Evolutionary conservation across 306 rosid species (phyloP).

Genomic region (cucumber (Cucumis sativus)): DNA sequence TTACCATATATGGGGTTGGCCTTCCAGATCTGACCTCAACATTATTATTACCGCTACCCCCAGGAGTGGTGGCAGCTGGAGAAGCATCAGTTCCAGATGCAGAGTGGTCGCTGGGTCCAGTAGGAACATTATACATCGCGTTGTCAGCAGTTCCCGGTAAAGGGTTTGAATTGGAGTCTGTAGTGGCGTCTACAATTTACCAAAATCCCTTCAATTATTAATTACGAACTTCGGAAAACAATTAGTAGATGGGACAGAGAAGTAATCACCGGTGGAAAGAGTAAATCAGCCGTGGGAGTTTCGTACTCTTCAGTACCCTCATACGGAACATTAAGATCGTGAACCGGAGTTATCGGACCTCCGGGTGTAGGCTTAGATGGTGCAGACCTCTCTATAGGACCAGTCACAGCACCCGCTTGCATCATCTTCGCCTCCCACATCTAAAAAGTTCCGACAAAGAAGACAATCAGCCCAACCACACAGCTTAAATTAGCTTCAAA

Average conservation of each 20-base stretch:
- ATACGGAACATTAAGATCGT: conserved; percentile 94
- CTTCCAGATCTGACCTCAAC: conserved; percentile 65
- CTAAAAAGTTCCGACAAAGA: conserved; percentile 23
- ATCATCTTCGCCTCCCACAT: conserved; percentile 91
- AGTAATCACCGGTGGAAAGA: conserved; percentile 88
- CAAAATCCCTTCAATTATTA: conserved; percentile 9
- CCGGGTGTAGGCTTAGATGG: conserved; percentile 59
- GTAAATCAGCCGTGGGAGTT: conserved; percentile 94
- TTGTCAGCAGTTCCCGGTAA: conserved; percentile 68
- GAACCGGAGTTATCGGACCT: conserved; percentile 81
- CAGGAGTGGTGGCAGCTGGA: conserved; percentile 27
- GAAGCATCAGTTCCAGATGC: conserved; percentile 56
- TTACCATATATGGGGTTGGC: conserved; percentile 68
- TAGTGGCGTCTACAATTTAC: conserved; percentile 53
- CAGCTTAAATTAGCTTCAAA: conserved; percentile 5
- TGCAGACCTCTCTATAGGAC: conserved; percentile 71
- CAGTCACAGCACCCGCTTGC: conserved; percentile 62
- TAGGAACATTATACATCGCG: conserved; percentile 61
- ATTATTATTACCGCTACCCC: conserved; percentile 20
- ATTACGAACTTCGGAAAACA: conserved; percentile 10
- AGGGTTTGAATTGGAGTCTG: conserved; percentile 92
- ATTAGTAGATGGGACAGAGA: neutral
- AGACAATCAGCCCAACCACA: conserved; percentile 12
- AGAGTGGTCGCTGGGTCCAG: conserved; percentile 73
- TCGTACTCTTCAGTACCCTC: conserved; percentile 95